These are phyloP conservation scores for Stylonectria norvegica DNA, from an alignment of 2,329 filamentous ascomycete species.

Conservation along the genomic window DNA sequence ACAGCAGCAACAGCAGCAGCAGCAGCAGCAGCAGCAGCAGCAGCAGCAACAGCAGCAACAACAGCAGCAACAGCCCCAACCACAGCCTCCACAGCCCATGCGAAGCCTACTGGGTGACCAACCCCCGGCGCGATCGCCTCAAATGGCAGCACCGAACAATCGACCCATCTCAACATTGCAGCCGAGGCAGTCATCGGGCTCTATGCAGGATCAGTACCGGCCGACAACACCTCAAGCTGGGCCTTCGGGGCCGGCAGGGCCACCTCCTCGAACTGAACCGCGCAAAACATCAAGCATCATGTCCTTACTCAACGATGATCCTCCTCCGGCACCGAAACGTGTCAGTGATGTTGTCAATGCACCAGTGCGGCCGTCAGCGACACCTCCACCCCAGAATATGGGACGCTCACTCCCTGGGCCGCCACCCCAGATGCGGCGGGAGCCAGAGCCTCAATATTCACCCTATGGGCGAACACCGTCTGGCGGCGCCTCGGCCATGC, in stretches of 20 bases:
- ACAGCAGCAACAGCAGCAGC: slow-evolving; percentile 4
- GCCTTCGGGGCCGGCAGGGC: slow-evolving; percentile 33
- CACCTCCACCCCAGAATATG: slow-evolving; percentile 48
- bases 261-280: slow-evolving; percentile 42
- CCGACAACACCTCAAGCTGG: slow-evolving; percentile 26
- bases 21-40: slow-evolving; percentile 9
- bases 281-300: slow-evolving; percentile 63
- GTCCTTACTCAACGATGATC: slow-evolving; percentile 60
- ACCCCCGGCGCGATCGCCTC: slow-evolving; percentile 36
- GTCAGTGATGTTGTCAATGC: slow-evolving; percentile 44
- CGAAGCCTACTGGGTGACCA: slow-evolving; percentile 41
- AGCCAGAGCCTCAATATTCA: slow-evolving; percentile 47
- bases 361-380: slow-evolving; percentile 42
- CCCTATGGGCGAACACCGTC: slow-evolving; percentile 39
- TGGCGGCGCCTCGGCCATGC: slow-evolving; percentile 46
- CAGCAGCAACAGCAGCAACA: slow-evolving; percentile 10
- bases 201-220: slow-evolving; percentile 30
- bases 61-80: slow-evolving; percentile 15
- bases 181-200: slow-evolving; percentile 31
- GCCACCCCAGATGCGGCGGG: slow-evolving; percentile 45
- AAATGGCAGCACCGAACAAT: slow-evolving; percentile 36
- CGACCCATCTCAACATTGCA: slow-evolving; percentile 39
- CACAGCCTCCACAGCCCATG: slow-evolving; percentile 38
- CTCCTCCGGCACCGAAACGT: slow-evolving; percentile 49
- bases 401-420: slow-evolving; percentile 39